Evolutionary conservation across 2,329 filamentous ascomycete genomes (phyloP).

Genomic region (Botrytis aclada): DNA sequence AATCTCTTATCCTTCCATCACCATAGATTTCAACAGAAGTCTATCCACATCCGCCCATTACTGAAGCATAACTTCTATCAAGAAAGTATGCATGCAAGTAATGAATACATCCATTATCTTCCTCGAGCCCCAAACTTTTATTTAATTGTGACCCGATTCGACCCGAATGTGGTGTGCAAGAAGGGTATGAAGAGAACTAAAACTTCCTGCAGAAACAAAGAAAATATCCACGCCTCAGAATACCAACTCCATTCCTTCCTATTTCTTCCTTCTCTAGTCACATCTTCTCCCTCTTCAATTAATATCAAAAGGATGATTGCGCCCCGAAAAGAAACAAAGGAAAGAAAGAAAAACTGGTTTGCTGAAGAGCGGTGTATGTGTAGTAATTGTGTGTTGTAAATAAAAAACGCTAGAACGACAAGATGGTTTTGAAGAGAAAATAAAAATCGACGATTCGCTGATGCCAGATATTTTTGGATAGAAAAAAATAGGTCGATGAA

Average conservation of each 20-base stretch:
- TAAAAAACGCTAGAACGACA: constrained; percentile 19
- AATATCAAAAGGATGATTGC: constrained; percentile 15
- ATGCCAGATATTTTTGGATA: constrained; percentile 20
- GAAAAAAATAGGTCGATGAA: constrained; percentile 9
- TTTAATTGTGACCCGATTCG: constrained; percentile 17
- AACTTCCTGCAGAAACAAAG: constrained; percentile 18
- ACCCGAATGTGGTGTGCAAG: constrained; percentile 17
- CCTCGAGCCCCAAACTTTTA: constrained; percentile 12
- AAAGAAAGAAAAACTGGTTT: constrained; percentile 17
- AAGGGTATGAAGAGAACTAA: constrained; percentile 19
- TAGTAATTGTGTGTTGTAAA: constrained; percentile 14
- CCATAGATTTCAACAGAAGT: constrained; percentile 6
- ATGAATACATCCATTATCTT: constrained; percentile 13
- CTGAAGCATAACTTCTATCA: background rate
- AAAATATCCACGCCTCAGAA: constrained; percentile 12
- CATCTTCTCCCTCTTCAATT: constrained; percentile 14
- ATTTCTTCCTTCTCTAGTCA: constrained; percentile 14
- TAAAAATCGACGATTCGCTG: constrained; percentile 20
- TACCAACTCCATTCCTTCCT: background rate
- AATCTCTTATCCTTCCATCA: background rate
- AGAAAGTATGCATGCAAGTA: constrained; percentile 8
- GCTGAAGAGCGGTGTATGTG: constrained; percentile 19
- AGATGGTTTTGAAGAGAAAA: constrained; percentile 15
- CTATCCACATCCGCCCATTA: constrained; percentile 12
- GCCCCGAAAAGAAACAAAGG: constrained; percentile 17